These are phyloP conservation scores for Eucalyptus tenuipes DNA, from an alignment of 345 rosid genomes.

Conservation along the genomic window DNA sequence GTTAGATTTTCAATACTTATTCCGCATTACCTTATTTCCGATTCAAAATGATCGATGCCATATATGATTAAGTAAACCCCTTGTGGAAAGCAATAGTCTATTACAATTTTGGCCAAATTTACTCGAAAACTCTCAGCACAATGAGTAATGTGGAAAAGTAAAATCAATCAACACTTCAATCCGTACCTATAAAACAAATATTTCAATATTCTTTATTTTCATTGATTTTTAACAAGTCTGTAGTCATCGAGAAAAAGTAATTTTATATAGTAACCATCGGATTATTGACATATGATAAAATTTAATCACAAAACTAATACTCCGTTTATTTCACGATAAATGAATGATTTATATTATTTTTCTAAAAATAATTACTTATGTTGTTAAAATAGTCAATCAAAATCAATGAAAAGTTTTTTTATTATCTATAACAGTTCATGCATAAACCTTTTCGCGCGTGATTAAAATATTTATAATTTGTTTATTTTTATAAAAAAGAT, in stretches of 20 bases:
- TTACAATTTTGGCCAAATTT: neutral
- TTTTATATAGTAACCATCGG: accelerated
- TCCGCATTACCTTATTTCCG: accelerated
- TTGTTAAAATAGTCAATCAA: too few relatives aligned
- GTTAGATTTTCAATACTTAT: neutral
- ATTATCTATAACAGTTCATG: too few relatives aligned
- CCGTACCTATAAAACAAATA: neutral
- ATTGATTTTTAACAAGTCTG: neutral
- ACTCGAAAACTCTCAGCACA: accelerated
- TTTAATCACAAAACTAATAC: neutral
- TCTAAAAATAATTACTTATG: neutral
- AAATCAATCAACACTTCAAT: neutral
- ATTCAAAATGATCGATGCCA: neutral
- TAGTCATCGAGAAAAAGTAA: neutral
- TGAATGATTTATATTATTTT: neutral
- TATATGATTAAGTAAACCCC: neutral
- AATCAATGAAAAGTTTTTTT: neutral
- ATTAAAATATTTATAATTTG: neutral
- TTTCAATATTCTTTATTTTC: neutral
- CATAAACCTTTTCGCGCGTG: too few relatives aligned
- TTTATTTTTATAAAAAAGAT: neutral
- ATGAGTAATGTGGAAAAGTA: accelerated
- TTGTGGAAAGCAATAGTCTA: neutral
- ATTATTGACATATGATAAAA: neutral
- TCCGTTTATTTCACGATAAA: accelerated